Base-by-base conservation (phyloP, 495 filamentous ascomycete genomes). In the Rostrohypoxylon terebratum region DNA sequence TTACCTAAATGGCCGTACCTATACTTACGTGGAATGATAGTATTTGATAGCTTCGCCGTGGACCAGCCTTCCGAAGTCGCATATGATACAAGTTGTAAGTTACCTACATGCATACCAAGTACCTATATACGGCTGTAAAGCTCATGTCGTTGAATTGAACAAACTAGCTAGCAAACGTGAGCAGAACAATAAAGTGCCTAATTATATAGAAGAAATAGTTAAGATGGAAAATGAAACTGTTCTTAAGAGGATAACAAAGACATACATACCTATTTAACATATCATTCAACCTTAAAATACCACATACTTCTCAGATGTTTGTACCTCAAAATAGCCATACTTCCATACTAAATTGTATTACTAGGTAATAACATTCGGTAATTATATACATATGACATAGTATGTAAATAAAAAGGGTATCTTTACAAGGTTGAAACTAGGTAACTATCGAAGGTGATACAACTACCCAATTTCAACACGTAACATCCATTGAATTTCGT, bases 391-490 rank as follows among this genome's bases (percentile, higher is more conserved):
- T n/a, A n/a, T n/a, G n/a, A n/a, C n/a, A n/a, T 13, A 21, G 11
- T 51, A 45, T 45, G 42, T n/a, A 45, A 6, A 45, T 45, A 18
- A 7, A 16, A 18, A 45, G 42, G n/a, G 8, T 45, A 54, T 31
- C 5, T 6, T 33, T 25, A 25, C 11, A 50, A 11, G 28, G 23
- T 23, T 31, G n/a, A n/a, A n/a, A n/a, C n/a, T n/a, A n/a, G n/a
- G n/a, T n/a, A 8, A 23, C 10, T 11, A 28, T 0, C 4, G 38
- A 14, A 31, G 23, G 51, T 55, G 10, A 33, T 36, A 55, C 51
- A 55, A 55, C 4, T 55, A 55, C 28, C 13, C 10, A 36, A 55
- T 55, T 36, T 16, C n/a, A 55, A 55, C 51, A 55, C 51, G 51
- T 55, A 55, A 55, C 8, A 21, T 55, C 38, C 38, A 42, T n/a